Evolutionary conservation across 2,329 filamentous ascomycete species (phyloP).

Genomic region (Fonsecaea multimorphosa): DNA sequence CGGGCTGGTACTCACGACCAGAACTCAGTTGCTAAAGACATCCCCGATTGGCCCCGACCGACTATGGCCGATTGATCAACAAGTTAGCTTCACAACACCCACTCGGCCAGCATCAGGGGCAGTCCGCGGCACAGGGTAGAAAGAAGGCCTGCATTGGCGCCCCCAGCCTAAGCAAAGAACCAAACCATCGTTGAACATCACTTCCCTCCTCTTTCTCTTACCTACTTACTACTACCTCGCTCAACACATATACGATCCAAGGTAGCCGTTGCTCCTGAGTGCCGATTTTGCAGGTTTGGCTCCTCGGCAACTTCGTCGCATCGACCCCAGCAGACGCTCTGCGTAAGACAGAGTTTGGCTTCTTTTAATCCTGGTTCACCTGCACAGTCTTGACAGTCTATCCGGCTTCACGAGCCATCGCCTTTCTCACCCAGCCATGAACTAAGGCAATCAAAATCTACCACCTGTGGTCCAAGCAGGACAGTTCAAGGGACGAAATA

Average conservation of each 20-base stretch:
- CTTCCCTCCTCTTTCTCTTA: conserved; percentile 14
- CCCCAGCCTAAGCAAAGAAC: conserved; percentile 12
- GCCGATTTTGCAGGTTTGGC: conserved; percentile 3
- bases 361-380: neutral
- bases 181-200: conserved; percentile 23
- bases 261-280: neutral
- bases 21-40: conserved; percentile 14
- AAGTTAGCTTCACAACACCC: conserved; percentile 11
- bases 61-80: conserved; percentile 11
- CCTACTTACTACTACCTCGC: neutral
- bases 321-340: conserved; percentile 1
- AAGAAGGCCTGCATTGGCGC: conserved; percentile 25
- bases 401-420: neutral
- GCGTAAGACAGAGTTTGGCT: neutral
- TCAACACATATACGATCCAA: conserved; percentile 1
- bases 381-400: neutral
- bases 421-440: neutral
- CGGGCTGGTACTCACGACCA: conserved; percentile 3
- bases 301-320: conserved; percentile 3
- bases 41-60: conserved; percentile 20
- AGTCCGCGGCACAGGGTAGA: conserved; percentile 8
- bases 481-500: neutral
- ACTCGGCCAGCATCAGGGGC: conserved; percentile 12
- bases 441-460: neutral
- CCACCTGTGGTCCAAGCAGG: neutral